Percentiles rank a stretch among this genome's conserved stretches.
phyloP scores from a whole-genome alignment of 371 early-diverging fungal genomes.

The Paraphysoderma sedebokerense region DNA sequence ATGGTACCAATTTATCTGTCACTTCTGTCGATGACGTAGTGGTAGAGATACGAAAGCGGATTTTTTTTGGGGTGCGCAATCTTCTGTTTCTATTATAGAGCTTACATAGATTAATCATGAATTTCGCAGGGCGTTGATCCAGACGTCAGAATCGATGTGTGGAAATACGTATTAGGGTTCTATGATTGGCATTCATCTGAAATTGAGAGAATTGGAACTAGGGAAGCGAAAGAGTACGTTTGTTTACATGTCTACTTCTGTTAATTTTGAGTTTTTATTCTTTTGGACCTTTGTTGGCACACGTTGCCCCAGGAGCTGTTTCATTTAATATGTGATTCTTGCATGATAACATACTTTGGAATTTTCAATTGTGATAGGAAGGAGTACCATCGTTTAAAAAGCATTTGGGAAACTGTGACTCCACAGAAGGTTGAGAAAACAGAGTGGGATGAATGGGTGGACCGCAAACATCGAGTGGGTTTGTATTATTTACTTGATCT shows the following conservation, averaged over 20 bases:
- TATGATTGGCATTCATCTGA: conserved; percentile 73
- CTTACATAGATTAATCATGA: too few relatives aligned
- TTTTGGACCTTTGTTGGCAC: neutral
- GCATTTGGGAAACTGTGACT: conserved; percentile 49
- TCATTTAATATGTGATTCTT: too few relatives aligned
- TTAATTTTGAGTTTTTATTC: neutral
- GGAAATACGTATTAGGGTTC: conserved; percentile 71
- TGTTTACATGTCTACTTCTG: neutral
- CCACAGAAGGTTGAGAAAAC: neutral
- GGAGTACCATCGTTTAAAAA: conserved; percentile 58
- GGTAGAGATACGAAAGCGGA: conserved; percentile 30
- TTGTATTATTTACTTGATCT: conserved; percentile 19
- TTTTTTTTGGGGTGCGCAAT: conserved; percentile 41
- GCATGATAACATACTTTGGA: too few relatives aligned
- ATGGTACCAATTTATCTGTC: neutral
- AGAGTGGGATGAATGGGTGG: conserved; percentile 11
- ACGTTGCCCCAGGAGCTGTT: too few relatives aligned
- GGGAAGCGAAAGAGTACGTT: conserved; percentile 30
- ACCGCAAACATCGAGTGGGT: conserved; percentile 70
- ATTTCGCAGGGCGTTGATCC: conserved; percentile 49
- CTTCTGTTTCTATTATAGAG: neutral
- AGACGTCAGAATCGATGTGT: conserved; percentile 68
- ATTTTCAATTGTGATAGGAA: too few relatives aligned
- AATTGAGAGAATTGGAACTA: conserved; percentile 45
- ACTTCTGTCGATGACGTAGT: conserved; percentile 3